Evolutionary conservation across 257 asterid genomes (phyloP), one percentile per base, ranked within the genome.

Genomic region (Agastache rugosa): DNA sequence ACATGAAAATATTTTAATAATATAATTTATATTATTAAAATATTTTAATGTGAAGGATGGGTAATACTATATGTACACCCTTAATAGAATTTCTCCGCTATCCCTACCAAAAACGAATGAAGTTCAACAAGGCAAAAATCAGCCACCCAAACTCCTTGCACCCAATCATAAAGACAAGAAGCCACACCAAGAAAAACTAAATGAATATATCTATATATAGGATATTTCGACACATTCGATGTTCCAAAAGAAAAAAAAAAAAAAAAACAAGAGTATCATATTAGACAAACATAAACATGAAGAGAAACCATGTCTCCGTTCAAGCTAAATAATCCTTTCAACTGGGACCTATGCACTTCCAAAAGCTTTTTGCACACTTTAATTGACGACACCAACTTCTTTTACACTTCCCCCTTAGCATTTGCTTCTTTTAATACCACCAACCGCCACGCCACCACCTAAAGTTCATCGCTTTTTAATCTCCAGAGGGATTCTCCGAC

Each of bases 281-380:
- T 56, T 62, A 71, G 60, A 29, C 35, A 15, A 80, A 75, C 56
- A 75, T 35, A 45, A 80, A 69, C 61, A 75, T 37, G 42, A 75
- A 62, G 23, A 58, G 17, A 75, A 74, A 63, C 69, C 69, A 75
- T 39, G 29, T 41, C 56, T 16, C 55, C 69, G n/a, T 80, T 27
- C 56, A 71, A 14, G 19, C 74, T 41, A 54, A 42, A 23, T 17
- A 44, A 64, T 35, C 63, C 56, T 64, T 75, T 48, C 83, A 54
- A 23, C 63, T 34, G 27, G 67, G 53, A 22, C 53, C 44, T 47
- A 54, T 37, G 62, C 67, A 74, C 73, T 69, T 42, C 64, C 67
- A 27, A 50, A 10, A 62, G 42, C 71, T 45, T 44, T 44, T 41
- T 61, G 51, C 72, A 51, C 76, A 25, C 75, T 50, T 58, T 34